Evolutionary conservation across 2,329 filamentous ascomycete species (phyloP).

Genomic region (Neonectria sp.): DNA sequence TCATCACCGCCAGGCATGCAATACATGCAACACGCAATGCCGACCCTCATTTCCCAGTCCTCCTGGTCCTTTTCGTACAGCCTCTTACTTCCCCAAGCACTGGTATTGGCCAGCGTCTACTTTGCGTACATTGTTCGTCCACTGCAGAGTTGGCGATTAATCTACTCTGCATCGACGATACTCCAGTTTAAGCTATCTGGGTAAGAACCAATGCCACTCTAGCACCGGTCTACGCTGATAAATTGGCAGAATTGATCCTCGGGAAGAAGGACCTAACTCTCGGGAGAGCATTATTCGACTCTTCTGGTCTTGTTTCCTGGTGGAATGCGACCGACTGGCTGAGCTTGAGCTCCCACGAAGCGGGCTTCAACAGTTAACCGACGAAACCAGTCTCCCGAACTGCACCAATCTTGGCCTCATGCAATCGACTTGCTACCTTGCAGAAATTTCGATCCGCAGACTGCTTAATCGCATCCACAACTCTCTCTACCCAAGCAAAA

Average conservation of each 20-base stretch:
- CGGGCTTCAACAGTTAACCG: slow-evolving; percentile 50
- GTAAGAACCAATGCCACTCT: not conserved
- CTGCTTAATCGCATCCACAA: slow-evolving; percentile 54
- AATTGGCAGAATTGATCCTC: slow-evolving; percentile 32
- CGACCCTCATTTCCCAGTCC: slow-evolving; percentile 46
- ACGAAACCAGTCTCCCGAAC: slow-evolving; percentile 49
- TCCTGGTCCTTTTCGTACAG: slow-evolving; percentile 50
- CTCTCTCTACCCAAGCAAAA: slow-evolving; percentile 49
- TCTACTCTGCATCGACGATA: slow-evolving; percentile 50
- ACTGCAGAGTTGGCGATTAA: slow-evolving; percentile 53
- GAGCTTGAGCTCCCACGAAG: slow-evolving; percentile 53
- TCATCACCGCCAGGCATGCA: slow-evolving; percentile 48
- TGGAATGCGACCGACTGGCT: slow-evolving; percentile 52
- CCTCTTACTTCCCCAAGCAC: slow-evolving; percentile 47
- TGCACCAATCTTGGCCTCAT: slow-evolving; percentile 44
- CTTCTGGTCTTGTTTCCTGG: slow-evolving; percentile 52
- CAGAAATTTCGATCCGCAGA: slow-evolving; percentile 51
- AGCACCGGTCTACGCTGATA: not conserved
- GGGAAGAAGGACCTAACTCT: slow-evolving; percentile 33
- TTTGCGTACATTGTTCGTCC: slow-evolving; percentile 53
- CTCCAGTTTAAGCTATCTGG: slow-evolving; percentile 49
- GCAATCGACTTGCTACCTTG: slow-evolving; percentile 49
- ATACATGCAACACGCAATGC: slow-evolving; percentile 50
- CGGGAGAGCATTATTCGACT: slow-evolving; percentile 44
- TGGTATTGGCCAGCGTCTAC: slow-evolving; percentile 52